A percentile compares a stretch with the other conserved stretches of the same genome.
Evolutionary conservation across 495 filamentous ascomycete species (phyloP).

Genomic region (Letharia columbiana): DNA sequence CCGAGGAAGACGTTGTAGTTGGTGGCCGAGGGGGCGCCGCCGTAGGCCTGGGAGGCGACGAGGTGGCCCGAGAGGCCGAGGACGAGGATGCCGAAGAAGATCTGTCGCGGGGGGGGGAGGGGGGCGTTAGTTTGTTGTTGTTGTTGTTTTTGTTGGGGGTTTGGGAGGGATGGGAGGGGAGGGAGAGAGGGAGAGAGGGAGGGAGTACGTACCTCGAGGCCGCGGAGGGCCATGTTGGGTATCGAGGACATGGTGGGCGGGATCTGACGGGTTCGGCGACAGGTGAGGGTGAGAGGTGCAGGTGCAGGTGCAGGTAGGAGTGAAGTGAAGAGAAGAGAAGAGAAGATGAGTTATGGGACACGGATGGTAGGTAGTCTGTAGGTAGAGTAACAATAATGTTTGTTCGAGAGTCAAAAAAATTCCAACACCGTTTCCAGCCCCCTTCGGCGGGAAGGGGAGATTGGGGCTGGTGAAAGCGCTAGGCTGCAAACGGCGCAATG

Average conservation of each 20-base stretch:
- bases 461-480: neutral
- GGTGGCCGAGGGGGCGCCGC: constrained; percentile 19
- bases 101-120: constrained; percentile 12
- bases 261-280: neutral
- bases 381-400: too few relatives aligned
- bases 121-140: neutral
- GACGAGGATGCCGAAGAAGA: constrained; percentile 24
- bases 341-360: too few relatives aligned
- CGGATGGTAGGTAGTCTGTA: too few relatives aligned
- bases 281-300: too few relatives aligned
- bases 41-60: constrained; percentile 20
- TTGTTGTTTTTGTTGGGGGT: neutral
- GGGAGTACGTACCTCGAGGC: constrained; percentile 16
- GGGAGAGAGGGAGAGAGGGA: too few relatives aligned
- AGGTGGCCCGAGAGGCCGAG: constrained; percentile 24
- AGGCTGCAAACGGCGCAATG: neutral
- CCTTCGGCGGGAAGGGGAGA: neutral
- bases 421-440: neutral
- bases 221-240: constrained; percentile 16
- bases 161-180: neutral
- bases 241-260: constrained; percentile 13
- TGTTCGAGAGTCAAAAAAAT: neutral
- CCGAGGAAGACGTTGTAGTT: constrained; percentile 24
- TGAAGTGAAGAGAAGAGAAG: too few relatives aligned
- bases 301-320: too few relatives aligned